Base-by-base conservation (phyloP, 768 basidiomycete species). In the Suillus discolor region DNA sequence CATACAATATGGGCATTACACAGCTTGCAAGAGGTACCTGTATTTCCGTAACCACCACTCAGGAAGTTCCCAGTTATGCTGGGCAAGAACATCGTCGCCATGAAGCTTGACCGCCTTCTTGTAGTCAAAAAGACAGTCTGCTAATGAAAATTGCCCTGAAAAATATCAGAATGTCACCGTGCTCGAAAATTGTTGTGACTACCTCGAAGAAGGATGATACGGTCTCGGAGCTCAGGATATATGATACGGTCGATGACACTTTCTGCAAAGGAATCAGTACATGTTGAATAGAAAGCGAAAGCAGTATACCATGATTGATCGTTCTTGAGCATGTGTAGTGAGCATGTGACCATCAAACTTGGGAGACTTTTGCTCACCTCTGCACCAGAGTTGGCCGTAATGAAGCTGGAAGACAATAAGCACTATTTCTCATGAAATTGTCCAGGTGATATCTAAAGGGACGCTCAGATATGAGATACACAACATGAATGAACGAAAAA, bases 191-290 rank as follows among this genome's bases (percentile, higher is more conserved):
- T 20, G n/a, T 34, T 49, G 51, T 23, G 75, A 82, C 61, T 74
- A 90, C 95, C 91, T 81, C 94, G 85, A 41, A 94, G 79, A 20
- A 97, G 81, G 70, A 98, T 97, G 84, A 97, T 91, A 41, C 94
- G 86, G 71, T 97, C 96, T 42, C 96, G 86, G 64, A 98, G 80
- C 71, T 94, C 92, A 57, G 96, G 92, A 78, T 96, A 93, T 65
- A 94, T 84, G 57, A 97, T 89, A 54, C 89, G 87, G 75, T 97
- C 96, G 71, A 97, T 94, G n/a, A 91, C 84, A 70, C 93, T 91
- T 75, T 96, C 96, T 95, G 72, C 13, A 71, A 55, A 8, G 25
- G 54, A 57, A 57, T 69, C 60, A 77, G 66, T 47, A 53, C 3
- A 55, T 38, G 55, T n/a, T 15, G 61, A 64, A 57, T 45, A 61